Evolutionary conservation across 305 asterid genomes (phyloP), one percentile per base, ranked within the genome.

Genomic region (Stenogyne calaminthoides): DNA sequence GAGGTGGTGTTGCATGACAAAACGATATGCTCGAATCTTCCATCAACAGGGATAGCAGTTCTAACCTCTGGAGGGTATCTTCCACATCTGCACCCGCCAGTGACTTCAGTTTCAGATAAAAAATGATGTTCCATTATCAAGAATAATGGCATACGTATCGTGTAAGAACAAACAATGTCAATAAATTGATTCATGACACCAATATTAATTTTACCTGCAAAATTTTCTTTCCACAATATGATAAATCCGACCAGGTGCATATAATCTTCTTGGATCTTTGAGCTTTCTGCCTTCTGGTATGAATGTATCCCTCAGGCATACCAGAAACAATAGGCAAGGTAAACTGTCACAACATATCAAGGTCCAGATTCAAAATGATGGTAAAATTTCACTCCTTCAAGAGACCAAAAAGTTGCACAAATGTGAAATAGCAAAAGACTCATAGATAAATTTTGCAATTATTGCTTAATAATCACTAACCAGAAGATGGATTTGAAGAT

Each of bases 41-140:
- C 99, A 63, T 94, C 99, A 69, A 94, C 97, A 2, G 97, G 99
- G 56, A 94, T 94, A 56, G 97, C 97, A 39, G 99, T 91, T 83
- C 97, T 84, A 44, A 91, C 96, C 71, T 88, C 96, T 22, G 99
- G 99, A 68, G 97, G 97, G 69, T 55, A 91, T 82, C 99, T 88
- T 78, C 97, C 99, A 77, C 99, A 94, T 80, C 99, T 91, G 72
- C 55, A 73, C 27, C 72, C 12, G 80, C 52, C 67, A 42, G 19
- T 5, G 69, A 47, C 15, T 25, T 51, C n/a, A 75, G 44, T 51
- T 42, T 55, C 14, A 58, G 71, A 64, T 40, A 40, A 72, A 65
- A 49, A n/a, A 57, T 9, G 39, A 47, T 12, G 20, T 68, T 75
- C 44, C 34, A 52, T 49, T 39, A 20, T 27, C 36, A 25, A 0